Percentiles rank a stretch among this genome's conserved stretches.
Conservation (phyloP, 495 filamentous ascomycete genomes). For the Lindgomyces ingoldianus region DNA sequence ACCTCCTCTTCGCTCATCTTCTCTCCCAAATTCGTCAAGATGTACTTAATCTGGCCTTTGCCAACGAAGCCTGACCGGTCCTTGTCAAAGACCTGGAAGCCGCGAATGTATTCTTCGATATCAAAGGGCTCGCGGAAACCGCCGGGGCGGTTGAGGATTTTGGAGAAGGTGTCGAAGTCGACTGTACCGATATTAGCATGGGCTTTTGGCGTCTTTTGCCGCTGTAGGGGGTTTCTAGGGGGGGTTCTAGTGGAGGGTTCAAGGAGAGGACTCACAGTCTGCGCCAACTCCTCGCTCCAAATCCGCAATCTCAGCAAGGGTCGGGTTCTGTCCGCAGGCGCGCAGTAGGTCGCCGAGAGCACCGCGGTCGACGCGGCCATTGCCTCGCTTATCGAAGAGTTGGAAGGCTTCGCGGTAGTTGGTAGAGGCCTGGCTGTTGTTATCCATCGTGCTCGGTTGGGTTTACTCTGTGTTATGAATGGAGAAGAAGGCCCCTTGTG, state of each 20-base stretch:
- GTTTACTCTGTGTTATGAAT: neutral
- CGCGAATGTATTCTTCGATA: slow-evolving; percentile 95
- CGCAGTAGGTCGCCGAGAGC: slow-evolving; percentile 90
- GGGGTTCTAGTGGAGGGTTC: neutral
- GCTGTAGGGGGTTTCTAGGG: neutral
- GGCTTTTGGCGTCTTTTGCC: neutral
- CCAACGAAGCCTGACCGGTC: slow-evolving; percentile 98
- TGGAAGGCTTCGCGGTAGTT: slow-evolving; percentile 99
- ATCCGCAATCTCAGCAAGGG: slow-evolving; percentile 84
- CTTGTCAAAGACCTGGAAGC: slow-evolving; percentile 99
- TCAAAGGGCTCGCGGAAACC: slow-evolving; percentile 98
- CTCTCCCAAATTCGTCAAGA: slow-evolving; percentile 95
- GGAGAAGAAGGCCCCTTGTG: neutral
- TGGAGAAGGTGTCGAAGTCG: slow-evolving; percentile 95
- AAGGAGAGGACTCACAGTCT: slow-evolving; percentile 69
- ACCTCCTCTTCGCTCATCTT: slow-evolving; percentile 99
- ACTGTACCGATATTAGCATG: slow-evolving; percentile 57
- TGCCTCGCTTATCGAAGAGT: slow-evolving; percentile 98
- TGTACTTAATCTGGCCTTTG: slow-evolving; percentile 92
- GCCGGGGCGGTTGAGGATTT: slow-evolving; percentile 93
- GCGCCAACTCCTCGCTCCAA: slow-evolving; percentile 82
- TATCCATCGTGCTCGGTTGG: slow-evolving; percentile 23
- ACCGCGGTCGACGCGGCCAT: slow-evolving; percentile 80
- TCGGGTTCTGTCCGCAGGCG: slow-evolving; percentile 97
- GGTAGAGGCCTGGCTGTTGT: slow-evolving; percentile 73